Evolutionary conservation across 352 stramenopile genomes (phyloP), one percentile per base, ranked within the genome.

Genomic region (Pythium sukuiense): DNA sequence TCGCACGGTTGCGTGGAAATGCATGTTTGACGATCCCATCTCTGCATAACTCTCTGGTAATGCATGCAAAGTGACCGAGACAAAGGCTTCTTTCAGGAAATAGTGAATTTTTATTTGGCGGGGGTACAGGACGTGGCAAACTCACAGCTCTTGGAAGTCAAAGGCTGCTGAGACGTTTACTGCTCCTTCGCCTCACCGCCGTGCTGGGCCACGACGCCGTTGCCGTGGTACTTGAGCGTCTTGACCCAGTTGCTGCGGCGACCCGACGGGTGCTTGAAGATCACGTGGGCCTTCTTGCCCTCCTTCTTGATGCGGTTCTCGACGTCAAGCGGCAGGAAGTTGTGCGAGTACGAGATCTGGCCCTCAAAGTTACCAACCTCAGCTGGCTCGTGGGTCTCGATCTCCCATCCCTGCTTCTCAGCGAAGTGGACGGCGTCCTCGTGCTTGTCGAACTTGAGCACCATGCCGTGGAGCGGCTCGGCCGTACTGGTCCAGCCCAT

Each of bases 401-500:
- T 83, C 52, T 93, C 86, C 87, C 90, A 98, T 29, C 81, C 79
- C 55, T 97, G 81, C 67, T 96, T 95, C 73, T 97, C 81, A 11
- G 81, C 83, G 43, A 90, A 92, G 35, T 55, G 29, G 49, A 95
- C 71, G 16, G 94, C 94, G 12, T 95, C 86, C 65, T 92, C 82
- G 57, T 93, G 83, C 48, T 80, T 97, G 69, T 94, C 81, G 61
- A 98, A 98, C 69, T 88, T 91, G 71, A 95, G 72, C 65, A 89
- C 78, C 60, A 95, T 76, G 65, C 75, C 87, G 39, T 92, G 80
- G 68, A 97, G 86, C 54, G 93, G 75, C 76, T 98, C 94, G 29
- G 84, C 85, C 45, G 81, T 95, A 59, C 78, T 94, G 33, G 90
- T 96, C 94, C 94, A 98, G 61, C 92, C 92, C 94, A 98, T 98